Base-by-base conservation (phyloP, 805 yeast species). In the Candida dendrica region DNA sequence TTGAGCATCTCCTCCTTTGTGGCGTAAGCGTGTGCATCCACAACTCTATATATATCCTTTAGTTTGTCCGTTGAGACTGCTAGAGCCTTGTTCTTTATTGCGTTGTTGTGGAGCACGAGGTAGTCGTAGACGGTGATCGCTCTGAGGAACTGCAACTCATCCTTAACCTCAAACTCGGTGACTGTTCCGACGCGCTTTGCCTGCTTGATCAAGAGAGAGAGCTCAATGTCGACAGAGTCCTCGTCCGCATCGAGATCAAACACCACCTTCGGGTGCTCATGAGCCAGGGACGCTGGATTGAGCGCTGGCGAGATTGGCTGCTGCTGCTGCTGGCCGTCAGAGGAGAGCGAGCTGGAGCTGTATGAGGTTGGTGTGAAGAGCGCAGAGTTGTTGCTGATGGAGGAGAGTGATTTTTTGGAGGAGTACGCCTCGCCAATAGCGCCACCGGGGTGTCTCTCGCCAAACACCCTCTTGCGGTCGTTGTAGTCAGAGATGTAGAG, bases 361-460 rank as follows among this genome's bases (percentile, higher is more conserved):
- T 51, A 37, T 17, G 8, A 50, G 44, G 29, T 47, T 40, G 33
- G 41, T 43, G 39, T 43, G 11, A 6, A 36, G 11, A 37, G 22
- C 1, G 38, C 16, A 24, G 41, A 43, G 26, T 53, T 56, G 38
- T 56, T 60, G 40, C 59, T 64, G 16, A 60, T 58, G 1, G 59
- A 51, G 2, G 53, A 50, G 3, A 47, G 16, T 9, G 49, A 40
- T 17, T 39, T 42, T 2, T 17, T n/a, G 3, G 39, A 37, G 18
- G 52, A 48, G 44, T 64, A 71, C 6, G 70, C 65, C 41, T 66
- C 68, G 14, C 96, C 96, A 55, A 88, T 87, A 2, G 93, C 84
- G 15, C 96, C 96, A 17, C 96, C 96, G 2, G 96, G 96, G 55
- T 88, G 96, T 55, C 82, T 74, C 47, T 73, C 74, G 8, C 83